A percentile compares a stretch with the other conserved stretches of the same genome.
Evolutionary conservation across 2,329 filamentous ascomycete species (phyloP).

Genomic region (Cyphellophora attinorum): DNA sequence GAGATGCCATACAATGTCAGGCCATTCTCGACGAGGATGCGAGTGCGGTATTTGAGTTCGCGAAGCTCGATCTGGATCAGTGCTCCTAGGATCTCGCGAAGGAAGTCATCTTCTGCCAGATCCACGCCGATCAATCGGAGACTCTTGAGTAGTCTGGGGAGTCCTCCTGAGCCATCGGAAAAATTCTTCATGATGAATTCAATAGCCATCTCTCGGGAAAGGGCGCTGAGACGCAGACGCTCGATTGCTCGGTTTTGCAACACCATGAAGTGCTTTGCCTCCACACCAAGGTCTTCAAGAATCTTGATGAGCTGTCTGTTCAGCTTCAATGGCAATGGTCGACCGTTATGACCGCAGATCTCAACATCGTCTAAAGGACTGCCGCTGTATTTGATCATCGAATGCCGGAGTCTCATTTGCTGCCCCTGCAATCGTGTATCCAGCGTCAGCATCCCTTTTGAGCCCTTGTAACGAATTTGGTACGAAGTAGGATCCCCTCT

Average conservation of each 20-base stretch:
- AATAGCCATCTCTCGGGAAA: slow-evolving; percentile 51
- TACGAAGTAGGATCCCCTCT: slow-evolving; percentile 52
- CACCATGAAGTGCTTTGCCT: slow-evolving; percentile 48
- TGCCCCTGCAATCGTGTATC: slow-evolving; percentile 52
- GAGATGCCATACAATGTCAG: slow-evolving; percentile 74
- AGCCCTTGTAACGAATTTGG: slow-evolving; percentile 63
- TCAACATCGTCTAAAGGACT: slow-evolving; percentile 48
- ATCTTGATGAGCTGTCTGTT: slow-evolving; percentile 82
- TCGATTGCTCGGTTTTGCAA: slow-evolving; percentile 56
- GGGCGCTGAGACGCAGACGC: slow-evolving; percentile 50
- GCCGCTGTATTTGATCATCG: slow-evolving; percentile 71
- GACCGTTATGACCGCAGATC: slow-evolving; percentile 61
- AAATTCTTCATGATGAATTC: slow-evolving; percentile 54
- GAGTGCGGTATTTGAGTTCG: slow-evolving; percentile 66
- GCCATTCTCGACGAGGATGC: slow-evolving; percentile 61
- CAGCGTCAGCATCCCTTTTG: slow-evolving; percentile 69
- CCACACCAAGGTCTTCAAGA: slow-evolving; percentile 64
- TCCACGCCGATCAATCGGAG: slow-evolving; percentile 50
- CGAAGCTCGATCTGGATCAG: slow-evolving; percentile 61
- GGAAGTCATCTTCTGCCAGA: slow-evolving; percentile 59
- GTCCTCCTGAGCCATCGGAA: slow-evolving; percentile 50
- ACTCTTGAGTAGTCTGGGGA: slow-evolving; percentile 53
- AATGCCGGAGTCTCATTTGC: slow-evolving; percentile 53
- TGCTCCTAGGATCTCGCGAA: slow-evolving; percentile 62
- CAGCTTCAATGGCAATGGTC: slow-evolving; percentile 58